phyloP scores from a whole-genome alignment of 306 rosid genomes.

The Comarum palustre region DNA sequence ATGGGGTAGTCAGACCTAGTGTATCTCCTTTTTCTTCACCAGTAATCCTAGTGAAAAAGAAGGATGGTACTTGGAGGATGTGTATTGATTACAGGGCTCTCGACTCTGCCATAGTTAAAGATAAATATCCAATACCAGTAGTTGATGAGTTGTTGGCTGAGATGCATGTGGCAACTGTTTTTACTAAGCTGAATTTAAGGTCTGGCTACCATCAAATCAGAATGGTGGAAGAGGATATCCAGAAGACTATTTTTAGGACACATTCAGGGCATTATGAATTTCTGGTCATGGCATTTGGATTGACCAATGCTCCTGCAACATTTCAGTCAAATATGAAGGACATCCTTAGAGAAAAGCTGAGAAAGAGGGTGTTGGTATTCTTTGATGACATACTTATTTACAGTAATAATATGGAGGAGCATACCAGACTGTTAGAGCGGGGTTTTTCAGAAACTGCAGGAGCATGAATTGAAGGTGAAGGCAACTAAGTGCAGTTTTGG shows the following conservation, averaged over 20 bases:
- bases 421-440: background rate
- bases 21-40: no score
- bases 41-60: background rate
- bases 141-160: background rate
- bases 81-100: background rate
- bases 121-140: no score
- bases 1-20: background rate
- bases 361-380: background rate
- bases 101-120: no score
- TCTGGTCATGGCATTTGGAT: no score
- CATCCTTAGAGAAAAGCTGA: background rate
- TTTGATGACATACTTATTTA: background rate
- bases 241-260: background rate
- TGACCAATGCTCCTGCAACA: background rate
- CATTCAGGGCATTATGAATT: no score
- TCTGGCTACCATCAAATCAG: background rate
- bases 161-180: background rate
- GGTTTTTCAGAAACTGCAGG: background rate
- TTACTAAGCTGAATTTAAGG: background rate
- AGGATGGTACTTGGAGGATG: background rate
- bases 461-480: background rate
- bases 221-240: background rate
- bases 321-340: background rate
- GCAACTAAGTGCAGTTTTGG: no score
- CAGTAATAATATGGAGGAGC: background rate